phyloP scores from a whole-genome alignment of 768 basidiomycete genomes.

The Tricholoma terreum region DNA sequence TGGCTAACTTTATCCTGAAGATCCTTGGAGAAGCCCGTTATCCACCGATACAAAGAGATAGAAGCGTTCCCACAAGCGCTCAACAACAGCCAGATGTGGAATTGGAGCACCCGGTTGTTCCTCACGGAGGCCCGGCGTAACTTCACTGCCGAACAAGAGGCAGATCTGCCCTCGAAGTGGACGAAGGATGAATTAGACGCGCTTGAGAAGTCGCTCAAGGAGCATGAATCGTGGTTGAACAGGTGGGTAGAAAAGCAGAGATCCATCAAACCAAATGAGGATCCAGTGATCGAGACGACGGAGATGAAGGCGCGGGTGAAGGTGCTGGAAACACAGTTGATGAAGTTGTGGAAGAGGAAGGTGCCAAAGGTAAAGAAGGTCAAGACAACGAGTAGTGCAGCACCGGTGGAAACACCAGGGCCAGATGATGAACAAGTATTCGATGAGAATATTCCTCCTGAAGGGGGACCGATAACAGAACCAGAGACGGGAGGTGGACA shows the following conservation, averaged over 20 bases:
- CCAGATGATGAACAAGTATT: conserved; percentile 10
- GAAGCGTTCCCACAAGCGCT: conserved; percentile 81
- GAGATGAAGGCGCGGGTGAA: conserved; percentile 87
- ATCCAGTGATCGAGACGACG: conserved; percentile 80
- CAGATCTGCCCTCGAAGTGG: conserved; percentile 71
- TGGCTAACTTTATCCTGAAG: conserved; percentile 35
- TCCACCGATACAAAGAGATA: conserved; percentile 87
- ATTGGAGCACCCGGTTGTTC: conserved; percentile 87
- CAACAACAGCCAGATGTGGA: conserved; percentile 83
- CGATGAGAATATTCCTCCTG: conserved; percentile 4
- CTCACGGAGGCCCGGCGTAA: conserved; percentile 75
- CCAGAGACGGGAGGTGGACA: conserved; percentile 1
- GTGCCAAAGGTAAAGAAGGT: conserved; percentile 61
- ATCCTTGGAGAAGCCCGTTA: conserved; percentile 73
- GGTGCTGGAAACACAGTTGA: conserved; percentile 71
- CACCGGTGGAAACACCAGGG: conserved; percentile 18
- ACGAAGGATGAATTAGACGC: conserved; percentile 80
- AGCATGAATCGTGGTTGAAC: conserved; percentile 82
- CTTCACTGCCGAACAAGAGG: conserved; percentile 59
- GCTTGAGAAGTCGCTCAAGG: conserved; percentile 73
- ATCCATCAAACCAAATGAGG: conserved; percentile 63
- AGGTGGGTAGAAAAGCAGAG: conserved; percentile 83
- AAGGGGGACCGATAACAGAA: conserved; percentile 10
- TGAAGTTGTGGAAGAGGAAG: conserved; percentile 66
- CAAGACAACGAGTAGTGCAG: conserved; percentile 31